Percentiles rank a stretch among this genome's conserved stretches.
Conservation (phyloP, 164 flowering plant genomes). For the Amborella trichopoda region DNA sequence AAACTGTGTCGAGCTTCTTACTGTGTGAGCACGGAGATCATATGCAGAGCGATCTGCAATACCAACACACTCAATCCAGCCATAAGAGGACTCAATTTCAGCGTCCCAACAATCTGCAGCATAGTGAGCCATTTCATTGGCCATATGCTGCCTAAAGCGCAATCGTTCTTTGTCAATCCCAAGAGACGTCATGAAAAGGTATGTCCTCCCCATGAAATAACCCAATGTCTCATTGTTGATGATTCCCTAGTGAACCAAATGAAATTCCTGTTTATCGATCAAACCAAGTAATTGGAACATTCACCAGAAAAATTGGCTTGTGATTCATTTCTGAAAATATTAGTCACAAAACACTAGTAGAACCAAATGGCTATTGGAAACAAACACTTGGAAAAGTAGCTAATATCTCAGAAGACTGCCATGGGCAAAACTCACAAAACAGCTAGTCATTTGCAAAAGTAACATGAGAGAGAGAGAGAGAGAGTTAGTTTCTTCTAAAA, state of each 20-base stretch:
- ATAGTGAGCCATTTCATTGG: slow-evolving; percentile 99
- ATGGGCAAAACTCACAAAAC: too few relatives aligned
- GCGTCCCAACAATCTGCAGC: slow-evolving; percentile 99
- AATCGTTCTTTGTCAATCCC: slow-evolving; percentile 81
- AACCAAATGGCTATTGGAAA: too few relatives aligned
- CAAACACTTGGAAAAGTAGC: too few relatives aligned
- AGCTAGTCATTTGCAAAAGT: too few relatives aligned
- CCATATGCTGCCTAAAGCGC: slow-evolving; percentile 89
- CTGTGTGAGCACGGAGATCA: slow-evolving; percentile 83
- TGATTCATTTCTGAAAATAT: not conserved
- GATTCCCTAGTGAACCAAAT: slow-evolving; percentile 40
- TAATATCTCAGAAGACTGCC: too few relatives aligned
- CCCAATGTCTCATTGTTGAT: slow-evolving; percentile 94
- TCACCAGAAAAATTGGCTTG: not conserved
- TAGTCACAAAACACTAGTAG: too few relatives aligned
- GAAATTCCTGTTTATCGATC: not conserved
- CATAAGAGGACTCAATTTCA: slow-evolving; percentile 92
- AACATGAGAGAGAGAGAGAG: too few relatives aligned
- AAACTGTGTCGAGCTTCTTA: too few relatives aligned
- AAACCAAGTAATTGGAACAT: not conserved
- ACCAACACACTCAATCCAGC: slow-evolving; percentile 98
- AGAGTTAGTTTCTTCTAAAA: too few relatives aligned
- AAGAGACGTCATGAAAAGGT: slow-evolving; percentile 68
- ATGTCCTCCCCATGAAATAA: slow-evolving; percentile 91
- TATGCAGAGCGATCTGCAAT: slow-evolving; percentile 98